Base-by-base conservation (phyloP, 805 yeast genomes). In the Sungouiozyma intestinalis region DNA sequence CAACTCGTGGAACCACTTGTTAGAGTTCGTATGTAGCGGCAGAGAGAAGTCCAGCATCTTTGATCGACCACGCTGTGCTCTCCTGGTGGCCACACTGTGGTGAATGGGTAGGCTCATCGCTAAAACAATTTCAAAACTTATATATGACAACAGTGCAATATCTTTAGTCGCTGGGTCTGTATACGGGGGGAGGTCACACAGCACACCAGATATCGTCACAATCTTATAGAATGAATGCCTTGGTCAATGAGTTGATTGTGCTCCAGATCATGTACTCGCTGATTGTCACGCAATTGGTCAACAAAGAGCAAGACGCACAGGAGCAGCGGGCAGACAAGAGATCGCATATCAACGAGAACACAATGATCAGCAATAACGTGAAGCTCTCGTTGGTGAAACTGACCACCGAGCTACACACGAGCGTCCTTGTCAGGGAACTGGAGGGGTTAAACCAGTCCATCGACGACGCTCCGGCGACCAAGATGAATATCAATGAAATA, bases 391-490 rank as follows among this genome's bases (percentile, higher is more conserved):
- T 60, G 40, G 62, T 60, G 5, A 53, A 58, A 36, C 40, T 60
- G 29, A 56, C 61, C 8, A 59, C 58, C 40, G 65, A 59, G 40
- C 50, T 58, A 29, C 62, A 59, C 35, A 58, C 57, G 40, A 59
- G 56, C 45, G 41, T 54, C 5, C 42, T 59, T 35, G 46, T 58
- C 18, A 51, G 50, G 37, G 51, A 48, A 38, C 29, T 24, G 29
- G 29, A 24, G 29, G 11, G 9, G 29, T 45, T 59, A 32, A 47
- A 50, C 11, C 43, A 49, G 13, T 40, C 45, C 11, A 53, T 49
- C 20, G 55, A 52, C 31, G 48, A 42, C 14, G 38, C 18, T 17
- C 24, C 32, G 6, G 39, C 40, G n/a, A 36, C 38, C n/a, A 57
- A 55, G 33, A 46, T 58, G 13, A 58, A 52, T 34, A 58, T 59